Conservation (phyloP, 2,329 filamentous ascomycete species). For the Pezicula radicicola region DNA sequence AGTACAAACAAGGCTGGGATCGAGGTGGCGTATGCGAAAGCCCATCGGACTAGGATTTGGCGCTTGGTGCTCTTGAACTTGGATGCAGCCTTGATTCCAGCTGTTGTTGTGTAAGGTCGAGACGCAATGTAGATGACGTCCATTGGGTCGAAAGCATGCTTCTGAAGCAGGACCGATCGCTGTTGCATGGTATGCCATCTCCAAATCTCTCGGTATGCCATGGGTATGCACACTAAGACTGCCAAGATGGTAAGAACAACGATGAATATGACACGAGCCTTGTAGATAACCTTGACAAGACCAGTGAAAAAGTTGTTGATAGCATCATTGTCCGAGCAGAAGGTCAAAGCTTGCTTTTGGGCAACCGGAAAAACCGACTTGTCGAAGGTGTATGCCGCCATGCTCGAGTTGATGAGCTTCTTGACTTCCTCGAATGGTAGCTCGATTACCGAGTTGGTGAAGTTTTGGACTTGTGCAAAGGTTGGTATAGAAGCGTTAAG, state of each 20-base stretch:
- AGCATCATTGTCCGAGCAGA: conserved; percentile 82
- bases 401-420: conserved; percentile 64
- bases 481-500: conserved; percentile 78
- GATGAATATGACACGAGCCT: conserved; percentile 72
- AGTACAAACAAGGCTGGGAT: conserved; percentile 67
- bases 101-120: conserved; percentile 69
- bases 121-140: conserved; percentile 88
- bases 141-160: conserved; percentile 71
- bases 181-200: conserved; percentile 72
- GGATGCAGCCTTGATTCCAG: conserved; percentile 68
- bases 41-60: conserved; percentile 64
- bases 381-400: conserved; percentile 76
- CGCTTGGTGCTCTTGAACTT: conserved; percentile 58
- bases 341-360: conserved; percentile 75
- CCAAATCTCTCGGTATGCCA: conserved; percentile 77
- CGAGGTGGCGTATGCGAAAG: conserved; percentile 66
- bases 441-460: conserved; percentile 71
- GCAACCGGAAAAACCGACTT: conserved; percentile 77
- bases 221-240: conserved; percentile 69
- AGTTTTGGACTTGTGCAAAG: conserved; percentile 80
- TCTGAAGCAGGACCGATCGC: conserved; percentile 62
- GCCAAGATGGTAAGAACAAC: conserved; percentile 71
- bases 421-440: conserved; percentile 81
- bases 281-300: conserved; percentile 62
- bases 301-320: conserved; percentile 81